Conservation (phyloP, 2,329 filamentous ascomycete genomes). For the Phialocephala subalpina region DNA sequence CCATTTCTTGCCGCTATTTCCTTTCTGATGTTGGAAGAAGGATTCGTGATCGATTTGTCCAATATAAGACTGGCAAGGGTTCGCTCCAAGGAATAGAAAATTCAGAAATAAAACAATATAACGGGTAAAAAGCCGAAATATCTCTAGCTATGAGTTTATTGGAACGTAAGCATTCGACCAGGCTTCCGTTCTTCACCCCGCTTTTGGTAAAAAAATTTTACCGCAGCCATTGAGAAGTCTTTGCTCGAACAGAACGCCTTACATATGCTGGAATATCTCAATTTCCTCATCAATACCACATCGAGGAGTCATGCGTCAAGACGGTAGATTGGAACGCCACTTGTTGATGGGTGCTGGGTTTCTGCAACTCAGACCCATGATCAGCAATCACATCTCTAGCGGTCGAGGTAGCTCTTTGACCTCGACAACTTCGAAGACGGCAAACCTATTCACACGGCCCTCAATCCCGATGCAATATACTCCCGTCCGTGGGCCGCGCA, state of each 20-base stretch:
- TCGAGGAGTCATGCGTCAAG: background rate
- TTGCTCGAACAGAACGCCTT: background rate
- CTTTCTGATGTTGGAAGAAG: background rate
- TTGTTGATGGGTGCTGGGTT: background rate
- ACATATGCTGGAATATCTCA: background rate
- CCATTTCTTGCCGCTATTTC: background rate
- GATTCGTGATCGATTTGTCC: background rate
- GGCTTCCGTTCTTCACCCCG: background rate
- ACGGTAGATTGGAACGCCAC: background rate
- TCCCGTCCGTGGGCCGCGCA: conserved; percentile 1
- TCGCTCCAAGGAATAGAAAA: background rate
- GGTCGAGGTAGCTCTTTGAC: background rate
- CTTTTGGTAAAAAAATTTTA: background rate
- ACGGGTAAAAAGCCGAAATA: background rate
- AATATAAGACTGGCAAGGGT: background rate
- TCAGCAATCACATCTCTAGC: conserved; percentile 14
- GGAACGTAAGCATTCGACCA: background rate
- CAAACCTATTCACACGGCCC: conserved; percentile 12
- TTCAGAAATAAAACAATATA: conserved; percentile 5
- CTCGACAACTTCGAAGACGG: background rate
- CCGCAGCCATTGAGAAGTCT: conserved; percentile 3
- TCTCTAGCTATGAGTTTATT: background rate
- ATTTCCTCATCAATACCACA: background rate
- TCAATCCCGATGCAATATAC: conserved; percentile 5
- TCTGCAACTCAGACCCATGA: conserved; percentile 12